Evolutionary conservation across 495 filamentous ascomycete species (phyloP).

Genomic region (Penicillium tannophilum): DNA sequence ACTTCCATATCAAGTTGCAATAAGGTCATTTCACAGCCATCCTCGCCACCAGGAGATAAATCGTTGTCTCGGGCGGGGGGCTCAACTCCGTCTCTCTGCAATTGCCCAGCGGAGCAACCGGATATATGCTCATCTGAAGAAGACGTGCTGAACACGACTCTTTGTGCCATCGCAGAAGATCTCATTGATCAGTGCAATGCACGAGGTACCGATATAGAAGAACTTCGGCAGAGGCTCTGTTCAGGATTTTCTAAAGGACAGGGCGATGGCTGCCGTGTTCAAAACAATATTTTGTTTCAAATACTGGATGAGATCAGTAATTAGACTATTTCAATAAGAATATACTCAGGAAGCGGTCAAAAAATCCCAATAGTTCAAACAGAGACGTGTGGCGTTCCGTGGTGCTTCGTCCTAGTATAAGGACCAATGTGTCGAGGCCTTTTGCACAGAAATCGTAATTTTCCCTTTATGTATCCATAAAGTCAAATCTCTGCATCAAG

Average conservation of each 20-base stretch:
- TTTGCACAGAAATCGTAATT: not conserved
- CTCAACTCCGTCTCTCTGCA: not conserved
- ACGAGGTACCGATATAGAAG: conserved; percentile 37
- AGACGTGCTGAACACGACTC: conserved; percentile 41
- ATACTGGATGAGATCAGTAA: conserved; percentile 49
- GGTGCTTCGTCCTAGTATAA: too few relatives aligned
- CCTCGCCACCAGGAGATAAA: not conserved
- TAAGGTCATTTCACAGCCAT: not conserved
- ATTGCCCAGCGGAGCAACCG: conserved; percentile 16
- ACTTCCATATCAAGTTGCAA: not conserved
- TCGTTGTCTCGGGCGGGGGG: not conserved
- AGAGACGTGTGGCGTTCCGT: too few relatives aligned
- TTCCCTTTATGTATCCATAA: not conserved
- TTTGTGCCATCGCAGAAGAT: conserved; percentile 46
- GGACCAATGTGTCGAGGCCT: too few relatives aligned
- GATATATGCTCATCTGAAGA: conserved; percentile 19
- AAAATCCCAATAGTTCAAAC: too few relatives aligned
- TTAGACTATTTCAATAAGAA: not conserved
- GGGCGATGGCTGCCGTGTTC: conserved; percentile 45
- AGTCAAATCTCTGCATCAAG: not conserved
- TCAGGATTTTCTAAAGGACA: conserved; percentile 37
- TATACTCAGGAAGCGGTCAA: too few relatives aligned
- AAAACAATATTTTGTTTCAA: conserved; percentile 46
- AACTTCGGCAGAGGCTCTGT: conserved; percentile 39
- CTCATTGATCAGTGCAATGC: conserved; percentile 45